Conservation (phyloP, 371 early-diverging fungal species). For the Fennellomyces sp. region DNA sequence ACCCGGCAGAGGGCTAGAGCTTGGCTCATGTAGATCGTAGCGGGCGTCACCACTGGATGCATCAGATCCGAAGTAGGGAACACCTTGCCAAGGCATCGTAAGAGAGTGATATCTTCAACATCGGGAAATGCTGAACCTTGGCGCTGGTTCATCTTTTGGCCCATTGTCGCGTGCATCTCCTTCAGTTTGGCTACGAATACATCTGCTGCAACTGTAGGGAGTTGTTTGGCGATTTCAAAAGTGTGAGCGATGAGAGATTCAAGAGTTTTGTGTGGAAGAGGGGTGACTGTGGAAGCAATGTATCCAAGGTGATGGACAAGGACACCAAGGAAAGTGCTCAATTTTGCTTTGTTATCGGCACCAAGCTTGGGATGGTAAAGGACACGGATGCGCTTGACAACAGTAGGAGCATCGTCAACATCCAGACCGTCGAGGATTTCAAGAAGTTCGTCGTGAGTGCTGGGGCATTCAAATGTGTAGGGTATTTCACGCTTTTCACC, state of each 20-base stretch:
- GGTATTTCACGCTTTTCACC: slow-evolving; percentile 65
- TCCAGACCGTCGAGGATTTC: slow-evolving; percentile 48
- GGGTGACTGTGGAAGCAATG: slow-evolving; percentile 48
- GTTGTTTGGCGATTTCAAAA: slow-evolving; percentile 58
- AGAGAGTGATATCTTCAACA: slow-evolving; percentile 59
- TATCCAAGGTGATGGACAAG: slow-evolving; percentile 73
- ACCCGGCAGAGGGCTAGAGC: slow-evolving; percentile 70
- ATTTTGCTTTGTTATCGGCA: slow-evolving; percentile 75
- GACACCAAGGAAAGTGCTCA: slow-evolving; percentile 59
- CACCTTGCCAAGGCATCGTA: slow-evolving; percentile 68
- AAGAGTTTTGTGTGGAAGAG: slow-evolving; percentile 49
- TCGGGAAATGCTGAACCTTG: slow-evolving; percentile 45
- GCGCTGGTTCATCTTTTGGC: slow-evolving; percentile 35
- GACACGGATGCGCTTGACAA: slow-evolving; percentile 81
- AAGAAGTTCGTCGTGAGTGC: slow-evolving; percentile 66
- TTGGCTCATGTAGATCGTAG: slow-evolving; percentile 74
- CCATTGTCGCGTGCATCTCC: slow-evolving; percentile 44
- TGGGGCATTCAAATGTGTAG: slow-evolving; percentile 84
- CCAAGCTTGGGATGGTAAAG: slow-evolving; percentile 81
- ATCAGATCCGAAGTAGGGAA: slow-evolving; percentile 90
- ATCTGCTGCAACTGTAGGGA: slow-evolving; percentile 47
- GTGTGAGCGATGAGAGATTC: slow-evolving; percentile 58
- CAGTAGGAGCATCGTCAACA: slow-evolving; percentile 65
- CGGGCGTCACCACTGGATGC: slow-evolving; percentile 89
- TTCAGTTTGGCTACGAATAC: slow-evolving; percentile 43